A percentile compares a stretch with the other conserved stretches of the same genome.
These are phyloP conservation scores for Melanogaster broomeanus DNA, from an alignment of 768 basidiomycete genomes.

Conservation along the genomic window DNA sequence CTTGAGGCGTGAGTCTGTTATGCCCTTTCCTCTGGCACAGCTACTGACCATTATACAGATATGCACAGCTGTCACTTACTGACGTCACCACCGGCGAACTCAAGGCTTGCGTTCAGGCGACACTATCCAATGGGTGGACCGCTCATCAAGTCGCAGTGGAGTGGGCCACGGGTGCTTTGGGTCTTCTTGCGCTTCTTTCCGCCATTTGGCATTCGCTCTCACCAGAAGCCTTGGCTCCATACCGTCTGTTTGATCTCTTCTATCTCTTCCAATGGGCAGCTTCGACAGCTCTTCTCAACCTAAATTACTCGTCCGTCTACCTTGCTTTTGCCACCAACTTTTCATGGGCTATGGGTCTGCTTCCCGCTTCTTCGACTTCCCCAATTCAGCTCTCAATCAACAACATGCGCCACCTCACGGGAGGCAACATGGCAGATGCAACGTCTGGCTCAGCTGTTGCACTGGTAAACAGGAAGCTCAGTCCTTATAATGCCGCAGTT, in stretches of 20 bases:
- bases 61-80: conserved; percentile 73
- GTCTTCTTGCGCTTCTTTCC: conserved; percentile 58
- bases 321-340: conserved; percentile 84
- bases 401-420: conserved; percentile 79
- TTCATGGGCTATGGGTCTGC: conserved; percentile 83
- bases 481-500: conserved; percentile 64
- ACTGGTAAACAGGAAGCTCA: conserved; percentile 78
- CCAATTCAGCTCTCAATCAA: conserved; percentile 78
- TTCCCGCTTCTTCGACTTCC: conserved; percentile 52
- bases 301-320: conserved; percentile 89
- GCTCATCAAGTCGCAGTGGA: conserved; percentile 71
- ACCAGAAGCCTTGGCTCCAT: conserved; percentile 62
- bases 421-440: conserved; percentile 68
- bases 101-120: conserved; percentile 90
- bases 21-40: not conserved
- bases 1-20: conserved; percentile 61
- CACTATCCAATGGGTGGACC: conserved; percentile 90
- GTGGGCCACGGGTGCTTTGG: conserved; percentile 73
- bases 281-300: conserved; percentile 71
- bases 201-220: conserved; percentile 56
- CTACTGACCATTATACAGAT: conserved; percentile 31
- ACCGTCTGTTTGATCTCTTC: conserved; percentile 80
- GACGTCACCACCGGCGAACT: conserved; percentile 69
- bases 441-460: conserved; percentile 62
- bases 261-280: conserved; percentile 86